These are phyloP conservation scores for Stephanodiscus triporus DNA, from an alignment of 108 stramenopile genomes.

Conservation along the genomic window DNA sequence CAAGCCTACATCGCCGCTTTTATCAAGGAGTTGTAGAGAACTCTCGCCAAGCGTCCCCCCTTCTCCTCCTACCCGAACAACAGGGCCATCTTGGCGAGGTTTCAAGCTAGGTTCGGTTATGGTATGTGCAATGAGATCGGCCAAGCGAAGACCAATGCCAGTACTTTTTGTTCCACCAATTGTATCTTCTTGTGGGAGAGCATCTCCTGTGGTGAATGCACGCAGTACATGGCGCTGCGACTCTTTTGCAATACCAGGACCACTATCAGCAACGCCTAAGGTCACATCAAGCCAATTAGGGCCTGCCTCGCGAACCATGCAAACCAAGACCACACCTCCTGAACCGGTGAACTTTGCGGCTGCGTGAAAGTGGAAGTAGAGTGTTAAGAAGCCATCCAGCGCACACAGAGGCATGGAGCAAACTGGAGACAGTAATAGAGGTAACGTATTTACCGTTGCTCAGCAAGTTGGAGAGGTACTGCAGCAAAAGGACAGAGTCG, in stretches of 20 bases:
- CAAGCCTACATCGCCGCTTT: constrained; percentile 21
- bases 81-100: constrained; percentile 34
- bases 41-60: constrained; percentile 25
- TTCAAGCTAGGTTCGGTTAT: constrained; percentile 43
- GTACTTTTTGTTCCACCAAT: constrained; percentile 33
- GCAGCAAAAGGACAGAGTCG: constrained; percentile 46
- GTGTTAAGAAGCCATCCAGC: too few relatives aligned
- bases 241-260: constrained; percentile 41
- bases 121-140: constrained; percentile 48
- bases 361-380: too few relatives aligned
- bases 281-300: constrained; percentile 46
- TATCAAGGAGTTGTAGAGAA: constrained; percentile 16
- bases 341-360: constrained; percentile 44
- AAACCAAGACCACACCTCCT: constrained; percentile 39
- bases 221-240: constrained; percentile 41
- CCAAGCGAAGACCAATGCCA: constrained; percentile 43
- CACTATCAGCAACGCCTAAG: constrained; percentile 46
- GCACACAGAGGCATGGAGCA: too few relatives aligned
- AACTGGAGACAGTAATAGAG: too few relatives aligned
- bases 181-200: constrained; percentile 45
- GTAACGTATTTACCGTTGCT: constrained; percentile 10
- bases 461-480: constrained; percentile 46
- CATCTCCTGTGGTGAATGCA: constrained; percentile 54
- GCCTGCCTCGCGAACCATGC: constrained; percentile 35
- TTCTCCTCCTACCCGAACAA: constrained; percentile 10